Evolutionary conservation across 2,329 filamentous ascomycete species (phyloP), one percentile per base, ranked within the genome.

Genomic region (Mycosphaerelloides madeirae): DNA sequence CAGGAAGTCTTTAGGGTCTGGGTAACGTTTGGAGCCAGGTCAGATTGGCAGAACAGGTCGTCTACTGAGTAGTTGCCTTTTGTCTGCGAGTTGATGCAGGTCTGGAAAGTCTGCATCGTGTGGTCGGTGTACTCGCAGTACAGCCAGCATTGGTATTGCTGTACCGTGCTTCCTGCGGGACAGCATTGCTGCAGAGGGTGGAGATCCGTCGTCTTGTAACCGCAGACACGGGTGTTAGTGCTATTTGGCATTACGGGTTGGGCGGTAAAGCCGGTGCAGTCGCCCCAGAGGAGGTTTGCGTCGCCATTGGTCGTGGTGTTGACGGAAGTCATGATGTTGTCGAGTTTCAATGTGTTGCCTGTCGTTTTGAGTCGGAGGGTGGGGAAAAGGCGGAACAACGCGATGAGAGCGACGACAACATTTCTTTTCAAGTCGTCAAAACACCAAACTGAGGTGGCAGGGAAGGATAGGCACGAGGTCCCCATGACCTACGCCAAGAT

Each of bases 81-180:
- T n/a, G 18, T 33, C 31, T 36, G 16, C 12, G 35, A 18, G 18
- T n/a, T 31, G 7, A 38, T 31, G 25, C 46, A 45, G 7, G 15
- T 20, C 12, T 28, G 25, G 35, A 41, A 38, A 8, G 36, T 19
- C 12, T 20, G 22, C 22, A 25, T 38, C 13, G 34, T 33, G 3
- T 18, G 14, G 12, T 29, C 8, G 3, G 19, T 28, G 3, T 32
- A 31, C 16, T 43, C 38, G 29, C 46, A 49, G 28, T 46, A 49
- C 3, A 39, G 20, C 46, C 46, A 49, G 29, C 46, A 49, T 38
- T 49, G 43, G 14, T 49, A 49, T 28, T 46, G 29, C 20, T 38
- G 38, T 3, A 49, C 15, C 8, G 31, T 19, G 4, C 28, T 38
- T n/a, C 36, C n/a, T n/a, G n/a, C 19, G 15, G 19, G n/a, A 13